Conservation (phyloP, 306 rosid genomes). For the Pyrus pyrifolia region DNA sequence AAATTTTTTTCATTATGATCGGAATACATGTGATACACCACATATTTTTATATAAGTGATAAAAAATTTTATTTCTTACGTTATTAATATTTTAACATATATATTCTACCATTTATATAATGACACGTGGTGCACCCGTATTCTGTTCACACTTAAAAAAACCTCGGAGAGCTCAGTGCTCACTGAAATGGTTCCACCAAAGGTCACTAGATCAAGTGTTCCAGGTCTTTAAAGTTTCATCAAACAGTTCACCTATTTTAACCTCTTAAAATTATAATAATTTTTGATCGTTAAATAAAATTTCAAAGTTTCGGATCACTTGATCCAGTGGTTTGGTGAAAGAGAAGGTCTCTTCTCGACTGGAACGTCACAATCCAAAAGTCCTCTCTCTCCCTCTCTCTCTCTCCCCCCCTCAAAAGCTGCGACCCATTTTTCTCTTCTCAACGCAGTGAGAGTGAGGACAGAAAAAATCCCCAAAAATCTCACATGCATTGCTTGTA, state of each 20-base stretch:
- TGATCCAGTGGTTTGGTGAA: fast-evolving
- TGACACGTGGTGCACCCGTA: no score
- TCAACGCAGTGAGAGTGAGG: background rate
- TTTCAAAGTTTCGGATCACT: fast-evolving
- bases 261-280: fast-evolving
- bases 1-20: no score
- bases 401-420: no score
- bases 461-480: background rate
- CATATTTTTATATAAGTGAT: no score
- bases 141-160: no score
- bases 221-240: fast-evolving
- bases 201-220: fast-evolving
- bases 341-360: no score
- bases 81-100: no score
- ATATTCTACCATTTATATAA: no score
- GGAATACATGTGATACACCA: fast-evolving
- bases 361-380: background rate
- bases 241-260: fast-evolving
- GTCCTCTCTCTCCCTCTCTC: background rate
- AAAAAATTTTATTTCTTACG: fast-evolving
- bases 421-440: background rate
- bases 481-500: background rate
- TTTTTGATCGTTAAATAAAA: fast-evolving
- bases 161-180: no score
- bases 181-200: fast-evolving